phyloP scores from a whole-genome alignment of 768 basidiomycete species.

The Kwoniella sp. region DNA sequence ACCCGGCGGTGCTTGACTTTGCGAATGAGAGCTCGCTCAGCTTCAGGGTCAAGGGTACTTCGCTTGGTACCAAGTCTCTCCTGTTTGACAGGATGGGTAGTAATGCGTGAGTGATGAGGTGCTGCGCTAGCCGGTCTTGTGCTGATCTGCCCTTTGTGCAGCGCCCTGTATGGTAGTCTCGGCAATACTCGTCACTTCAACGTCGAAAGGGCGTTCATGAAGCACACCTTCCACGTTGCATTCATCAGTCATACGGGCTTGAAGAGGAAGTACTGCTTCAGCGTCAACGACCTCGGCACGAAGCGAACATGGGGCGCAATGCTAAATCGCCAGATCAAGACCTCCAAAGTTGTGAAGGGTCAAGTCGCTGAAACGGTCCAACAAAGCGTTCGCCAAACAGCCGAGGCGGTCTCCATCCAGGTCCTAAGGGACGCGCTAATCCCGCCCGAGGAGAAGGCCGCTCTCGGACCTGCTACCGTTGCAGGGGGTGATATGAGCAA shows the following conservation, averaged over 20 bases:
- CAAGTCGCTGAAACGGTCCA: not conserved
- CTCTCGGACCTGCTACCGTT: not conserved
- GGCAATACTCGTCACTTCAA: conserved; percentile 68
- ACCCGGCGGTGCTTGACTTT: conserved; percentile 79
- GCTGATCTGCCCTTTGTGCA: conserved; percentile 6
- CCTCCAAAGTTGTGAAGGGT: conserved; percentile 6
- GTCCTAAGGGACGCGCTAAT: conserved; percentile 82
- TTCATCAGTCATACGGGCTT: conserved; percentile 61
- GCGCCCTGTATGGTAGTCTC: conserved; percentile 66
- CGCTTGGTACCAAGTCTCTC: conserved; percentile 75
- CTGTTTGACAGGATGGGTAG: conserved; percentile 77
- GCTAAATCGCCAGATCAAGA: conserved; percentile 29
- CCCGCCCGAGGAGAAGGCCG: conserved; percentile 35
- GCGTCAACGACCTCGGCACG: conserved; percentile 72
- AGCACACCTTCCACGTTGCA: conserved; percentile 88
- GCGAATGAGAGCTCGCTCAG: conserved; percentile 71
- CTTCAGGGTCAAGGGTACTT: conserved; percentile 83
- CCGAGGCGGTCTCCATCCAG: conserved; percentile 70
- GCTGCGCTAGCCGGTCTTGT: not conserved
- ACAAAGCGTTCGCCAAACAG: conserved; percentile 58
- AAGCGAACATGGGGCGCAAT: conserved; percentile 53
- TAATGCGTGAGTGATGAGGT: conserved; percentile 59
- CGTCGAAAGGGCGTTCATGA: conserved; percentile 72
- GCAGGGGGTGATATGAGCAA: not conserved
- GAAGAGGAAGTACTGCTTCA: conserved; percentile 91